Percentiles rank a stretch among this genome's conserved stretches.
Evolutionary conservation across 225 moss, liverwort and hornwort species (phyloP).

Genomic region (Ulota crispa): DNA sequence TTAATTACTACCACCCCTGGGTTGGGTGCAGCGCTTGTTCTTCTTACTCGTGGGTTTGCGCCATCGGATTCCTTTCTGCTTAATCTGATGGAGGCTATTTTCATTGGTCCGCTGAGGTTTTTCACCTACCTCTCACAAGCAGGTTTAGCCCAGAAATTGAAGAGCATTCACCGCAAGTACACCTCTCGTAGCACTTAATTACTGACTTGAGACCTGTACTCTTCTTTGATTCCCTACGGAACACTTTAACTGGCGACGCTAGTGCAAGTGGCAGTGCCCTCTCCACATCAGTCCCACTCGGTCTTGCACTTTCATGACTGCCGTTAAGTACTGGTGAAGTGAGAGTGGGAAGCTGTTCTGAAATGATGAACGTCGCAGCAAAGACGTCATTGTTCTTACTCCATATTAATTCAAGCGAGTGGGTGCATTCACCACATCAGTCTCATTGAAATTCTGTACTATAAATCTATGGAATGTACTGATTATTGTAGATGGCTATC

Average conservation of each 20-base stretch:
- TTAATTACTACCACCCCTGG: conserved; percentile 74
- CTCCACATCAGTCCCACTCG: conserved; percentile 6
- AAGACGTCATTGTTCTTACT: not conserved
- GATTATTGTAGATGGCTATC: too few species aligned
- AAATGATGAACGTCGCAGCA: not conserved
- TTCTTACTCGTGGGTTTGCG: conserved; percentile 79
- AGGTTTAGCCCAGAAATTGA: conserved; percentile 18
- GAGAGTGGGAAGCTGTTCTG: not conserved
- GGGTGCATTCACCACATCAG: not conserved
- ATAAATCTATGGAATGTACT: too few species aligned
- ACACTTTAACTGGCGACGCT: not conserved
- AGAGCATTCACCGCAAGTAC: conserved; percentile 42
- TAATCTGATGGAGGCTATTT: conserved; percentile 49
- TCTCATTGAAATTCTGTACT: not conserved
- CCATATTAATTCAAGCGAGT: not conserved
- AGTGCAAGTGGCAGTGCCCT: not conserved
- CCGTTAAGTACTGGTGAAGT: not conserved
- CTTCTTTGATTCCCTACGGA: not conserved
- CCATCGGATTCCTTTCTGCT: conserved; percentile 70
- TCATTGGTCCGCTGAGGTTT: conserved; percentile 36
- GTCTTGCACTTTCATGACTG: not conserved
- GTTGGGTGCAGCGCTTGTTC: conserved; percentile 57
- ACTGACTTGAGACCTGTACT: not conserved
- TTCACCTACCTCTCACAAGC: conserved; percentile 29
- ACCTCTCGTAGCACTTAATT: conserved; percentile 16